A percentile compares a stretch with the other conserved stretches of the same genome.
Conservation (phyloP, 805 yeast species). For the Barnettozyma populi region DNA sequence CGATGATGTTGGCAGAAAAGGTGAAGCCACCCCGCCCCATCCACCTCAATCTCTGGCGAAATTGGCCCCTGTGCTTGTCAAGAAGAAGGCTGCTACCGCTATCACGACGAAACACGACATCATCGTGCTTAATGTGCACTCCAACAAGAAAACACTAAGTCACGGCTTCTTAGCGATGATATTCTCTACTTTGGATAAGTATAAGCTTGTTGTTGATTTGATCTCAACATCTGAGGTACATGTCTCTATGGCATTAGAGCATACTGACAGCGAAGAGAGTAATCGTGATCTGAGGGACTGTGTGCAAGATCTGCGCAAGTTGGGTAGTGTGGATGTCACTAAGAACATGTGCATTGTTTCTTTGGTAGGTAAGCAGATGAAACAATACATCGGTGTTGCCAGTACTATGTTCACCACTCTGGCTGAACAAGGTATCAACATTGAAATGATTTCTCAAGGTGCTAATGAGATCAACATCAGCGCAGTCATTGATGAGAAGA, state of each 20-base stretch:
- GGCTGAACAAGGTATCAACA: constrained; percentile 87
- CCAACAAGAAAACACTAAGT: constrained; percentile 85
- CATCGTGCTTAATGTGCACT: constrained; percentile 87
- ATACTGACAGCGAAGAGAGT: constrained; percentile 56
- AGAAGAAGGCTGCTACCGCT: constrained; percentile 80
- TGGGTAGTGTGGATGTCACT: constrained; percentile 88
- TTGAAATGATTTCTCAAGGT: constrained; percentile 98
- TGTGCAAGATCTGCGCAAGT: constrained; percentile 65
- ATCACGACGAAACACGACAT: constrained; percentile 93
- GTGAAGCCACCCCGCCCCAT: constrained; percentile 90
- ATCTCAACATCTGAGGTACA: constrained; percentile 97
- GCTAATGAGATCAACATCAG: constrained; percentile 96
- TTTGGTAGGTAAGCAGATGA: constrained; percentile 95
- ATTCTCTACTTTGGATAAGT: constrained; percentile 79
- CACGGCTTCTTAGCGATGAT: constrained; percentile 94
- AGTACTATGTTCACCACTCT: constrained; percentile 93
- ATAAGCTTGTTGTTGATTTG: constrained; percentile 85
- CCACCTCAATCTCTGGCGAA: constrained; percentile 71
- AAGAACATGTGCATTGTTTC: constrained; percentile 87
- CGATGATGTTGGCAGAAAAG: constrained; percentile 76
- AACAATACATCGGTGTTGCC: constrained; percentile 93
- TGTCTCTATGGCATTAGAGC: constrained; percentile 94
- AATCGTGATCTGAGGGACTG: constrained; percentile 59
- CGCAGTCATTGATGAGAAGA: constrained; percentile 82
- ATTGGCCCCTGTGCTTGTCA: constrained; percentile 36